phyloP scores from a whole-genome alignment of 2,329 filamentous ascomycete species.

The Pestalotiopsis sp. region DNA sequence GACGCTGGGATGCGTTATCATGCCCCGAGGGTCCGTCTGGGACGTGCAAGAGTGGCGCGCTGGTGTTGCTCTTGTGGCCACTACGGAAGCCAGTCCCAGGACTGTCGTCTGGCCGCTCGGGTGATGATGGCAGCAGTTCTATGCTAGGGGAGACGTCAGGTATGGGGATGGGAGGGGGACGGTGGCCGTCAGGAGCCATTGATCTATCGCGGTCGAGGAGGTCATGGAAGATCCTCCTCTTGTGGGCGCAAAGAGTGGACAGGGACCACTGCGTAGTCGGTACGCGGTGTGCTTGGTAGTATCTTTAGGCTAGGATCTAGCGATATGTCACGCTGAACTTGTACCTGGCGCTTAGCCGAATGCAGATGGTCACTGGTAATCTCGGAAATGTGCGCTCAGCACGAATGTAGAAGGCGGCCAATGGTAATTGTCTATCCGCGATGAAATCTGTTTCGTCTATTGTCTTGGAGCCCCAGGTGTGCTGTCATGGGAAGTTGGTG shows the following conservation, averaged over 20 bases:
- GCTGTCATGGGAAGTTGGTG: neutral
- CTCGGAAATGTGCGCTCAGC: neutral
- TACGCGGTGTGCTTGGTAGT: neutral
- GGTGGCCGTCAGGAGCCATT: conserved; percentile 26
- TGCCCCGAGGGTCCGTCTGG: conserved; percentile 12
- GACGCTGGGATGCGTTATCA: conserved; percentile 5
- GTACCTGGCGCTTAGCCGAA: conserved; percentile 29
- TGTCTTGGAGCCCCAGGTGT: neutral
- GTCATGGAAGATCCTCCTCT: conserved; percentile 4
- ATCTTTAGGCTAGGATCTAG: neutral
- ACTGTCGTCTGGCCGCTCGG: conserved; percentile 17
- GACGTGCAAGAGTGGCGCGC: conserved; percentile 20
- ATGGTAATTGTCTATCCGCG: neutral
- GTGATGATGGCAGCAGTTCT: conserved; percentile 20
- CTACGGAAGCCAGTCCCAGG: neutral
- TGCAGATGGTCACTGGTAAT: conserved; percentile 19
- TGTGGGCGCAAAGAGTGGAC: conserved; percentile 5
- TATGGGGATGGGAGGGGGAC: conserved; percentile 30
- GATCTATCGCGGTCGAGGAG: conserved; percentile 6
- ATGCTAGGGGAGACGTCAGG: conserved; percentile 31
- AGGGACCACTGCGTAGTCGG: conserved; percentile 1
- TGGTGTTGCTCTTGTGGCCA: conserved; percentile 17
- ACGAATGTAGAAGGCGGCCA: conserved; percentile 11
- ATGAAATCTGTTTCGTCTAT: neutral
- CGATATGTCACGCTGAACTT: conserved; percentile 7